Conservation (phyloP, 257 asterid genomes). For the Solanum bulbocastanum region DNA sequence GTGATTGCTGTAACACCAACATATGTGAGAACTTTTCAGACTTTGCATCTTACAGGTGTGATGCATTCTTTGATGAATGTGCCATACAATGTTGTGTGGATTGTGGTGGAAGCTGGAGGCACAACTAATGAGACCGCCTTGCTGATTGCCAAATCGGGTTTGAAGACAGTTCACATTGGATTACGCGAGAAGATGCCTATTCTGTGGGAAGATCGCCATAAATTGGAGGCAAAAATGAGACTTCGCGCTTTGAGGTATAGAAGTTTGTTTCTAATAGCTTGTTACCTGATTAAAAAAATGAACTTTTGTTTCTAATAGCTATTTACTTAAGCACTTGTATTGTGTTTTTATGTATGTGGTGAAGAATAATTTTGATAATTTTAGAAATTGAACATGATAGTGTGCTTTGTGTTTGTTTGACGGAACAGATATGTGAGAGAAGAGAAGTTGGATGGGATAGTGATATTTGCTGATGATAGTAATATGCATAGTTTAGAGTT, state of each 20-base stretch:
- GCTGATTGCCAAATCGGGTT: conserved; percentile 59
- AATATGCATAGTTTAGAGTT: conserved; percentile 91
- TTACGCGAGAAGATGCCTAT: conserved; percentile 61
- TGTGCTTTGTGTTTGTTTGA: background rate
- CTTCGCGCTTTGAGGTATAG: conserved; percentile 71
- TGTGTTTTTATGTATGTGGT: background rate
- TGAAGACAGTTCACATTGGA: conserved; percentile 59
- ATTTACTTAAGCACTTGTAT: background rate
- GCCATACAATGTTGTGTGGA: conserved; percentile 76
- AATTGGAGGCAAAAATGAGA: conserved; percentile 76
- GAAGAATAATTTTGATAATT: background rate
- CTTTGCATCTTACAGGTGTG: conserved; percentile 88
- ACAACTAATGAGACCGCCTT: conserved; percentile 66
- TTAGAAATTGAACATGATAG: background rate
- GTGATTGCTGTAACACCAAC: conserved; percentile 85
- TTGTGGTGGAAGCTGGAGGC: conserved; percentile 89
- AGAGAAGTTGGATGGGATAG: conserved; percentile 68
- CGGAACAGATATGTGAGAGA: conserved; percentile 62
- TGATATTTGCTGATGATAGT: conserved; percentile 93
- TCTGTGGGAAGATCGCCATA: conserved; percentile 85
- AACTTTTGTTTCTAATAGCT: background rate
- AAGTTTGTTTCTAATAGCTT: background rate
- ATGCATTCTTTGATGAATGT: conserved; percentile 94
- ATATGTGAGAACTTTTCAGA: conserved; percentile 86
- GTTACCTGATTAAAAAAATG: background rate